Evolutionary conservation across 768 basidiomycete species (phyloP).

Genomic region (Cystobasidium tubakii): DNA sequence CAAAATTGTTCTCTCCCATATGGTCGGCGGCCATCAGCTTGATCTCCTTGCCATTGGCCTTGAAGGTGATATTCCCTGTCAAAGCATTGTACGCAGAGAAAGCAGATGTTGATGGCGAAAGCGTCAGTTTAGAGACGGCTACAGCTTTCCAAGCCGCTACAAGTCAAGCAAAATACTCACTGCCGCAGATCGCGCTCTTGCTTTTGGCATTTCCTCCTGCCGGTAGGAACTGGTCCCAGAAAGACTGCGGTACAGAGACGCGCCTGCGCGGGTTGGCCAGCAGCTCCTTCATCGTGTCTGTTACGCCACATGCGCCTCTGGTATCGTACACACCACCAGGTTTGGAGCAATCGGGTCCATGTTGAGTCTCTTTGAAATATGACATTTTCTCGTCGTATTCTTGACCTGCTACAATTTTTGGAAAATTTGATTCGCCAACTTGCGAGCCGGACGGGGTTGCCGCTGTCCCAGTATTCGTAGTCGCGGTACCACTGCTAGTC

Average conservation of each 20-base stretch:
- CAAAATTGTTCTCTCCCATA: background rate
- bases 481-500: too few relatives aligned
- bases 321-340: background rate
- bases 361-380: background rate
- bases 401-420: background rate
- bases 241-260: background rate
- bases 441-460: too few relatives aligned
- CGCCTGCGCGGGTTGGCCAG: background rate
- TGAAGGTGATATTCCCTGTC: conserved; percentile 1
- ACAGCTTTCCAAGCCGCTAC: too few relatives aligned
- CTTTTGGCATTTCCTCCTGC: background rate
- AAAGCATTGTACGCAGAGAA: background rate
- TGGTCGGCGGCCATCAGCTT: background rate
- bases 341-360: background rate
- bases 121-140: too few relatives aligned
- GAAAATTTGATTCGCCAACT: background rate
- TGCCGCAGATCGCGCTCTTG: background rate
- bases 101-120: background rate
- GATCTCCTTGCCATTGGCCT: background rate
- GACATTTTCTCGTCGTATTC: background rate
- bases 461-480: too few relatives aligned
- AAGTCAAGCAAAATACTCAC: background rate
- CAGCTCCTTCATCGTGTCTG: background rate
- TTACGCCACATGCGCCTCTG: background rate
- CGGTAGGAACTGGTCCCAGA: background rate